Percentiles rank a stretch among this genome's conserved stretches.
These are phyloP conservation scores for Theobroma cacao DNA, from an alignment of 345 rosid genomes.

Conservation along the genomic window DNA sequence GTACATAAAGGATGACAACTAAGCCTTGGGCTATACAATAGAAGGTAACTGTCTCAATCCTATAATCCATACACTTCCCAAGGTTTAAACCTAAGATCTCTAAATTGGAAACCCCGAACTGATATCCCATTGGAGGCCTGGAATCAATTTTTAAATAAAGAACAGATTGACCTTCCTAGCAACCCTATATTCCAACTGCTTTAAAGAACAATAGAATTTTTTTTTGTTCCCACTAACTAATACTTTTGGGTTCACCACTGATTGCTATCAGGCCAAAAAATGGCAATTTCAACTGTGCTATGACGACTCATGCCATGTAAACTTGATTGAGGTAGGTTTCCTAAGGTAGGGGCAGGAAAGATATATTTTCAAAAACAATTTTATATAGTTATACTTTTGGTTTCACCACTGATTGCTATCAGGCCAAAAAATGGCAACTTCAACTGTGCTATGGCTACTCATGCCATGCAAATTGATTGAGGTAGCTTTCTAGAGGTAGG, in stretches of 20 bases:
- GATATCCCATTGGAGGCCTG: background rate
- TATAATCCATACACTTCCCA: background rate
- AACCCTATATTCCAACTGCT: background rate
- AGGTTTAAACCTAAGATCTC: background rate
- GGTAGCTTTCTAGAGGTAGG: background rate
- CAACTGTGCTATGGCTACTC: background rate
- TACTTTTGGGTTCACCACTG: background rate
- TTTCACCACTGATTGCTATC: background rate
- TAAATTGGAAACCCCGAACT: background rate
- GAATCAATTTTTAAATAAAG: background rate
- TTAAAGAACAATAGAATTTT: background rate
- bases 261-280: background rate
- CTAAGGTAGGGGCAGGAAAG: background rate
- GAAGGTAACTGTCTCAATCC: background rate
- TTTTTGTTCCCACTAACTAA: background rate
- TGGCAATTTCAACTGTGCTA: slow-evolving; percentile 2
- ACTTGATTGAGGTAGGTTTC: background rate
- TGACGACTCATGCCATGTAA: background rate
- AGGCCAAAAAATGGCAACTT: background rate
- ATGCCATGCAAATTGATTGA: background rate
- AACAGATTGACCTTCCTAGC: background rate
- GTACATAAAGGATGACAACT: background rate
- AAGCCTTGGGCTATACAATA: background rate
- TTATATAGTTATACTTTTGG: background rate
- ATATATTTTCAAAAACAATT: background rate